Percentiles rank a stretch among this genome's conserved stretches.
Conservation (phyloP, 768 basidiomycete species). For the Coprinopsis marcescibilis region DNA sequence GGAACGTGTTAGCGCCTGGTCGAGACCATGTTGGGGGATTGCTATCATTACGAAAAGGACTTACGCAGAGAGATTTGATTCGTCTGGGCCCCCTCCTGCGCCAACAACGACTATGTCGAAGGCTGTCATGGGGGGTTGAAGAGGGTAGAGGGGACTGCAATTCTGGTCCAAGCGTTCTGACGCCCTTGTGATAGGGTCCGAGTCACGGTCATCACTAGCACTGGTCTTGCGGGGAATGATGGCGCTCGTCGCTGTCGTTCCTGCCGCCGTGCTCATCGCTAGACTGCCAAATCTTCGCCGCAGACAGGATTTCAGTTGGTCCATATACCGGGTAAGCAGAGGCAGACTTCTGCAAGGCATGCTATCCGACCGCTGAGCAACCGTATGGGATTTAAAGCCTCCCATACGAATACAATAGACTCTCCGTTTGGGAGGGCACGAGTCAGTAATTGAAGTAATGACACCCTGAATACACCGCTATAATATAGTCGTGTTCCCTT, state of each 20-base stretch:
- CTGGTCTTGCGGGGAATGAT: background rate
- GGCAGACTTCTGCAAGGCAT: too few relatives aligned
- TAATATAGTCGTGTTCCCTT: too few relatives aligned
- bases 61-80: slow-evolving; percentile 84
- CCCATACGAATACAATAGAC: background rate
- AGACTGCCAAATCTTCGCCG: background rate
- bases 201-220: background rate
- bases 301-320: too few relatives aligned
- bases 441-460: background rate
- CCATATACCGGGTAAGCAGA: too few relatives aligned
- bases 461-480: too few relatives aligned
- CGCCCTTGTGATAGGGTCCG: too few relatives aligned
- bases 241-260: slow-evolving; percentile 3
- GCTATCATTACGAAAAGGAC: slow-evolving; percentile 20
- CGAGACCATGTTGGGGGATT: background rate
- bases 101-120: slow-evolving; percentile 78
- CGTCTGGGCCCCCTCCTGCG: slow-evolving; percentile 84
- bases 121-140: slow-evolving; percentile 26
- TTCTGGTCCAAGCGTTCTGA: background rate
- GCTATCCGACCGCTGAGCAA: too few relatives aligned
- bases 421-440: background rate
- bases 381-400: background rate
- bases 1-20: slow-evolving; percentile 10
- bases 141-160: background rate
- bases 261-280: background rate